Conservation (phyloP, 1,139 yeast species). For the Oligophagozyma castellii region DNA sequence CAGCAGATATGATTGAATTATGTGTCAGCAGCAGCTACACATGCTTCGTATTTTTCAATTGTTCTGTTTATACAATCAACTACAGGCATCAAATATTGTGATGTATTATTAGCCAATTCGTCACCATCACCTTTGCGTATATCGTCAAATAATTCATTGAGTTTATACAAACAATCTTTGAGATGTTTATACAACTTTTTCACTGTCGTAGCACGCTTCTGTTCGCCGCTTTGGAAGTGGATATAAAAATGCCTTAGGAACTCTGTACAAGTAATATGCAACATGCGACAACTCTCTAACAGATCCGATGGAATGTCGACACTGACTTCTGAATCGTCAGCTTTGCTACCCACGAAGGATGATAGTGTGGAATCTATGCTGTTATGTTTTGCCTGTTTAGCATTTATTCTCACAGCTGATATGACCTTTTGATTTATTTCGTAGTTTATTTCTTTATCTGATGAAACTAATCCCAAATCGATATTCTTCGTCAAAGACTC, state of each 20-base stretch:
- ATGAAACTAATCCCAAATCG: conserved; percentile 18
- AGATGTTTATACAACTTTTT: conserved; percentile 35
- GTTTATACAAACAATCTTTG: conserved; percentile 27
- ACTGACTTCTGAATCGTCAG: conserved; percentile 15
- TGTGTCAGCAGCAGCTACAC: background rate
- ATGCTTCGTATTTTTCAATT: conserved; percentile 16
- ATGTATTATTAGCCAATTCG: conserved; percentile 13
- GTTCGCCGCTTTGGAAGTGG: conserved; percentile 45
- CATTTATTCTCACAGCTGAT: conserved; percentile 40
- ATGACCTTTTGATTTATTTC: conserved; percentile 26
- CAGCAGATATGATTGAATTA: background rate
- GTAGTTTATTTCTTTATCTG: conserved; percentile 10
- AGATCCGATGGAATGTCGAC: conserved; percentile 20
- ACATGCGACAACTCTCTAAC: conserved; percentile 32
- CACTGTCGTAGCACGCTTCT: conserved; percentile 34
- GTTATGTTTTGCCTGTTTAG: conserved; percentile 37
- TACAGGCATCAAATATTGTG: conserved; percentile 17
- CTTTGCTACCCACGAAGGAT: conserved; percentile 11
- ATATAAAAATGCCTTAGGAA: conserved; percentile 60
- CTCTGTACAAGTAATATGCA: conserved; percentile 58
- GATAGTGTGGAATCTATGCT: conserved; percentile 21
- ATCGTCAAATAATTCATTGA: conserved; percentile 17
- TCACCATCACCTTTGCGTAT: conserved; percentile 21
- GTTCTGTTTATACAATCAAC: conserved; percentile 18
- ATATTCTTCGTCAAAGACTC: conserved; percentile 11